Conservation (phyloP, 1,139 yeast genomes). For the Yamadazyma oceani region DNA sequence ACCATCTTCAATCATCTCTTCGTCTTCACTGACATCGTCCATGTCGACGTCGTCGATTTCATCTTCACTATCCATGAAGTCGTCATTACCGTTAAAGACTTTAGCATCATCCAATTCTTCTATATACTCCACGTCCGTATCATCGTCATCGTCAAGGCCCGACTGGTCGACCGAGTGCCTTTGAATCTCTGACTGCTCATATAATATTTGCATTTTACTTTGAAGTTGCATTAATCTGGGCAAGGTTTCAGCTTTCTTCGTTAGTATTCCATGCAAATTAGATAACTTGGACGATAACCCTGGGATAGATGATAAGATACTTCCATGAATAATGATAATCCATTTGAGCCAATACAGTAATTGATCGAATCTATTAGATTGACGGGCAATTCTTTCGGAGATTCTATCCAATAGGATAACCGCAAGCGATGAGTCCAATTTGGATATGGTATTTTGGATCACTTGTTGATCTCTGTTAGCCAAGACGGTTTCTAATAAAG, state of each 20-base stretch:
- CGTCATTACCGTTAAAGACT: slow-evolving; percentile 24
- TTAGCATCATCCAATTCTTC: slow-evolving; percentile 44
- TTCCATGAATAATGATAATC: slow-evolving; percentile 90
- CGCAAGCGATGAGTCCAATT: slow-evolving; percentile 71
- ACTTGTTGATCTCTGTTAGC: slow-evolving; percentile 71
- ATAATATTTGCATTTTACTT: slow-evolving; percentile 72
- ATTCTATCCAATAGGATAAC: slow-evolving; percentile 75
- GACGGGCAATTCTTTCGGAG: slow-evolving; percentile 80
- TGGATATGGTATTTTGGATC: slow-evolving; percentile 68
- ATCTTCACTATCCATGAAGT: slow-evolving; percentile 19
- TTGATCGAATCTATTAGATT: slow-evolving; percentile 63
- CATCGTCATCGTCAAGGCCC: slow-evolving; percentile 27
- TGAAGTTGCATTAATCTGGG: slow-evolving; percentile 81
- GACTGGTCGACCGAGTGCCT: slow-evolving; percentile 43
- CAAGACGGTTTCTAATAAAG: slow-evolving; percentile 77
- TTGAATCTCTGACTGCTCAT: slow-evolving; percentile 70
- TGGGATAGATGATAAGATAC: slow-evolving; percentile 66
- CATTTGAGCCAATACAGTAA: slow-evolving; percentile 90
- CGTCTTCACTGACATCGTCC: too few relatives aligned
- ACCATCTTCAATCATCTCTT: too few relatives aligned
- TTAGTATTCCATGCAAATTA: slow-evolving; percentile 73
- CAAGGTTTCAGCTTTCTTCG: slow-evolving; percentile 70
- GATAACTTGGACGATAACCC: slow-evolving; percentile 68
- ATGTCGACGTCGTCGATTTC: slow-evolving; percentile 19
- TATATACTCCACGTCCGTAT: slow-evolving; percentile 37